Base-by-base conservation (phyloP, 1,139 yeast genomes). In the Taphrina flavorubra region DNA sequence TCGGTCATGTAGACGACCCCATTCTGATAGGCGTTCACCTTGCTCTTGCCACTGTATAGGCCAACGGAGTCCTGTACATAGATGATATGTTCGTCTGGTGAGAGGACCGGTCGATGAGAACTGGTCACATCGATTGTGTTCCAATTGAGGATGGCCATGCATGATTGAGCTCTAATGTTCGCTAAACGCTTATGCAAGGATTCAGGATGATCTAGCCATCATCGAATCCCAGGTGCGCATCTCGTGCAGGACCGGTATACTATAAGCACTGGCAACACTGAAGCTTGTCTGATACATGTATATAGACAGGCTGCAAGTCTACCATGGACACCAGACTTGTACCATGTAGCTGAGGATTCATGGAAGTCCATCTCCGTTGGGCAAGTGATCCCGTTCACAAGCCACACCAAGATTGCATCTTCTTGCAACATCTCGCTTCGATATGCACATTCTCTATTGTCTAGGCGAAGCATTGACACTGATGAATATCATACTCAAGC, bases 1-100 rank as follows among this genome's bases (percentile, higher is more conserved):
- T 86, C 85, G 0, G 98, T 92, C 60, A 94, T 79, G 75, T 92
- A 92, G 0, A 89, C 75, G 51, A 97, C 80, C 0, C 98, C 98
- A 72, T 83, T 80, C 75, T 90, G 97, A 70, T 87, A 85, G 42
- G 84, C 81, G 1, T 79, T 68, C 25, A 90, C 84, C 78, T 90
- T 90, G 73, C 81, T 81, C 70, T 85, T 85, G 31, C 78, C 80
- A 49, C 76, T 78, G 69, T 79, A 79, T 31, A 79, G 71, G 1
- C 79, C 79, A 25, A 78, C 77, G 53, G 74, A 73, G 65, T 71
- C 71, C 65, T 77, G 79, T 5, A 77, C 78, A 13, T 73, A 74
- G 3, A 83, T 75, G 71, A 83, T 84, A 20, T 78, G 75, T 74
- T 84, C 87, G 61, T 75, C 77, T 44, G 79, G 80, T 31, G 80